Evolutionary conservation across 495 filamentous ascomycete genomes (phyloP).

Genomic region (Cairneyella variabilis): DNA sequence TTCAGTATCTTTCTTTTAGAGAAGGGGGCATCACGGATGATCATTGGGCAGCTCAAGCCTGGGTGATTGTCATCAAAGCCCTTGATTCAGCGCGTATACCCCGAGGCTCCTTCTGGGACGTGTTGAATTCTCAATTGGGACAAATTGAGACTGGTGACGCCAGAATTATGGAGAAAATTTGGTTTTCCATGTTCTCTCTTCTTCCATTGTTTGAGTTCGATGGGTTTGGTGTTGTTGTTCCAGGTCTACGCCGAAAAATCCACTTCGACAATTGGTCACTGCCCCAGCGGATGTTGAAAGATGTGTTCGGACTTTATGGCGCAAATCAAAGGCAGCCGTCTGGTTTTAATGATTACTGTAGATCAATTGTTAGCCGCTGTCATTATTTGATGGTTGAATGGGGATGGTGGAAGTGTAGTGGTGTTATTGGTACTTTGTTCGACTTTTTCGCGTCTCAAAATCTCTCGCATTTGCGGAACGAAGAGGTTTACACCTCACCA

Average conservation of each 20-base stretch:
- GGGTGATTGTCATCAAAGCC: conserved; percentile 62
- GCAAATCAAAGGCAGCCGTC: conserved; percentile 51
- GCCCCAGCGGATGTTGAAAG: conserved; percentile 60
- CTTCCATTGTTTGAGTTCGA: conserved; percentile 79
- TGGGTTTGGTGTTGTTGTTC: conserved; percentile 53
- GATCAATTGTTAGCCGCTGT: conserved; percentile 69
- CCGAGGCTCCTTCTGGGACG: conserved; percentile 52
- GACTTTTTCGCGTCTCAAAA: conserved; percentile 83
- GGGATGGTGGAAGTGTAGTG: conserved; percentile 81
- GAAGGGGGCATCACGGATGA: conserved; percentile 65
- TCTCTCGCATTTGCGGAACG: conserved; percentile 70
- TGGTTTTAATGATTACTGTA: conserved; percentile 78
- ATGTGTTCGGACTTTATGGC: conserved; percentile 63
- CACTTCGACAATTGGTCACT: conserved; percentile 68
- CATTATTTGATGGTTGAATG: conserved; percentile 73
- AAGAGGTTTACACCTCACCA: conserved; percentile 73
- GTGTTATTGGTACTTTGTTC: conserved; percentile 75
- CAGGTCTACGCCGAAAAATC: conserved; percentile 49
- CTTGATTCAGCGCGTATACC: conserved; percentile 44
- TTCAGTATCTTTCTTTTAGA: conserved; percentile 46
- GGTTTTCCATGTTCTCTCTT: conserved; percentile 70
- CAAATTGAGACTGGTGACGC: conserved; percentile 41
- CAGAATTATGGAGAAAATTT: conserved; percentile 59
- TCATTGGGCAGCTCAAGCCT: conserved; percentile 54
- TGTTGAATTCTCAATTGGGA: conserved; percentile 45